phyloP scores from a whole-genome alignment of 306 rosid genomes.

The Casuarina cunninghamiana region DNA sequence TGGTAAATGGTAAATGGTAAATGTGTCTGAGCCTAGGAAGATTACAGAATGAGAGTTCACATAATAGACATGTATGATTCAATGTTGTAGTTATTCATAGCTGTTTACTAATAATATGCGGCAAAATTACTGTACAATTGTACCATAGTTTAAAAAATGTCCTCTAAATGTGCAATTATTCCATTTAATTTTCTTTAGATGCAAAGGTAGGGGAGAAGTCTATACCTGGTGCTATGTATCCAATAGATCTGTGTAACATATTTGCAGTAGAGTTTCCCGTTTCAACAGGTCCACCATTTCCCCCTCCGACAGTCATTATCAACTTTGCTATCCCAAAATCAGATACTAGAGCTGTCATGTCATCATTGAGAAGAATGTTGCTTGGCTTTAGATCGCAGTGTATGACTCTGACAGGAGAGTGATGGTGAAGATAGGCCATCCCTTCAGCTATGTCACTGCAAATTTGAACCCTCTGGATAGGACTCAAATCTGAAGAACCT shows the following conservation, averaged over 20 bases:
- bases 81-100: too few relatives aligned
- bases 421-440: constrained; percentile 78
- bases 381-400: constrained; percentile 77
- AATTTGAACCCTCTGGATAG: constrained; percentile 62
- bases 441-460: constrained; percentile 83
- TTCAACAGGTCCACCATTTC: constrained; percentile 45
- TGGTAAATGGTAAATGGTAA: too few relatives aligned
- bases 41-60: too few relatives aligned
- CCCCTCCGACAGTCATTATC: constrained; percentile 47
- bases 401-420: constrained; percentile 66
- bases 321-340: constrained; percentile 73
- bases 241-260: constrained; percentile 56
- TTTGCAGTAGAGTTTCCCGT: constrained; percentile 63
- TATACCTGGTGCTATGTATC: constrained; percentile 77
- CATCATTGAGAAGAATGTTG: constrained; percentile 71
- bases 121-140: too few relatives aligned
- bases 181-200: too few relatives aligned
- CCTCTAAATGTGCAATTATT: too few relatives aligned
- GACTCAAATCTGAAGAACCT: constrained; percentile 54
- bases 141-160: too few relatives aligned
- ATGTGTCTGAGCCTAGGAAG: too few relatives aligned
- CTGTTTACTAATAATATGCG: too few relatives aligned
- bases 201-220: not conserved
- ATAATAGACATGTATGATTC: too few relatives aligned
- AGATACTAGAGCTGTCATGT: constrained; percentile 73